Evolutionary conservation across 306 rosid genomes (phyloP).

Genomic region (Cucurbita argyrosperma): DNA sequence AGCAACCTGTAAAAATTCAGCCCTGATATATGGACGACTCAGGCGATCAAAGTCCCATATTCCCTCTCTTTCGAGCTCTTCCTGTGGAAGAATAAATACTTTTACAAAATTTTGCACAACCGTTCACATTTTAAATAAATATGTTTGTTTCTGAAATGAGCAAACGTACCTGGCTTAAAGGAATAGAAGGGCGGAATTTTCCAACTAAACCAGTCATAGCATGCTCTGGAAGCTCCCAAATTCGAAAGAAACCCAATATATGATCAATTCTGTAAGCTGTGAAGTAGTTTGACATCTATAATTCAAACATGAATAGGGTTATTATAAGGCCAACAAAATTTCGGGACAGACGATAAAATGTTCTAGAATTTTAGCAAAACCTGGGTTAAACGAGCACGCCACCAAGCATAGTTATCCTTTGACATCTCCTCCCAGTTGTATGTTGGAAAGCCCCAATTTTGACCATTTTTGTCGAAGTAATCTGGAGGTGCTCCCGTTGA

Average conservation of each 20-base stretch:
- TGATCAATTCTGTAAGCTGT: conserved; percentile 96
- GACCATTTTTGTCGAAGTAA: conserved; percentile 96
- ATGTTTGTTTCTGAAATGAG: neutral
- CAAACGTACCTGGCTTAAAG: conserved; percentile 63
- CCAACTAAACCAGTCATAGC: conserved; percentile 80
- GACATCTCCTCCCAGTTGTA: conserved; percentile 99
- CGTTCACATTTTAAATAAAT: neutral
- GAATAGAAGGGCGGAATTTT: conserved; percentile 92
- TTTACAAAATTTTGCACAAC: neutral
- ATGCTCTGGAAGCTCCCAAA: conserved; percentile 98
- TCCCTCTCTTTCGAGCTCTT: conserved; percentile 88
- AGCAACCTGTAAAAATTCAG: conserved; percentile 54
- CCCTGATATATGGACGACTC: conserved; percentile 64
- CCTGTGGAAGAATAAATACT: conserved; percentile 28
- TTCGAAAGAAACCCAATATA: conserved; percentile 87
- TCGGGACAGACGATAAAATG: conserved; percentile 7
- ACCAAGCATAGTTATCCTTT: conserved; percentile 88
- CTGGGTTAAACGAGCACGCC: conserved; percentile 91
- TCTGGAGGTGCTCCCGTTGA: conserved; percentile 98
- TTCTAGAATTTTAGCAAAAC: conserved; percentile 17
- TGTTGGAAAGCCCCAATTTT: conserved; percentile 99
- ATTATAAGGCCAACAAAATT: conserved; percentile 2
- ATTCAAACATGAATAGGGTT: conserved; percentile 19
- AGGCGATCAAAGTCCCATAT: conserved; percentile 95
- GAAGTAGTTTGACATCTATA: conserved; percentile 92